Evolutionary conservation across 768 basidiomycete species (phyloP), one percentile per base, ranked within the genome.

Genomic region (Hygrocybe punicea): DNA sequence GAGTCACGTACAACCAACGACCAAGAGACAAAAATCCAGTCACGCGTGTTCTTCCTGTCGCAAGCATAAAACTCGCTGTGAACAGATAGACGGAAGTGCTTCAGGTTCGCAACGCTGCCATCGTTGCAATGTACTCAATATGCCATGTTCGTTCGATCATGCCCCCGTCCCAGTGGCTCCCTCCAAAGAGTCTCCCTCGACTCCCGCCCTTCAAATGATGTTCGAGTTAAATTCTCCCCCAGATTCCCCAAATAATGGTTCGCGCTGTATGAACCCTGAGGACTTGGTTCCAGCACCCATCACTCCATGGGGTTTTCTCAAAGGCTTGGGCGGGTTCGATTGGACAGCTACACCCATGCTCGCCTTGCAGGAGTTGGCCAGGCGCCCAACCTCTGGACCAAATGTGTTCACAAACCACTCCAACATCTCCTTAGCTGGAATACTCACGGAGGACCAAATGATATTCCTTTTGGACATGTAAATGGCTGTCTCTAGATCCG

Each of bases 51-150:
- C 74, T 3, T 73, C 76, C 23, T 80, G 79, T 57, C 69, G 79
- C n/a, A 72, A 72, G 56, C 75, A 78, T 60, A 81, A 81, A 54
- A 79, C 77, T 40, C 75, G 79, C 9, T 80, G 80, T 62, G 80
- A 81, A 66, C 68, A 78, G 54, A 71, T 81, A n/a, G 80, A 79
- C 19, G 69, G 67, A n/a, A 63, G 67, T 55, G 65, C 70, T 40
- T 60, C 51, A 2, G 51, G 51, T 14, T 33, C 36, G 16, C 62
- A 74, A 25, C 75, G 77, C 34, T 81, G 79, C 40, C 79, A 81
- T 56, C 76, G 79, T 11, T 81, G 80, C 61, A 77, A 78, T 62
- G 78, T 81, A n/a, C 69, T 81, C 50, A 69, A 65, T 53, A 67
- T 78, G 21, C 53, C 73, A 24, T 81, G 79, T 60, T 81, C 80